Base-by-base conservation (phyloP, 2,329 filamentous ascomycete species). In the Colletotrichum simmondsii region DNA sequence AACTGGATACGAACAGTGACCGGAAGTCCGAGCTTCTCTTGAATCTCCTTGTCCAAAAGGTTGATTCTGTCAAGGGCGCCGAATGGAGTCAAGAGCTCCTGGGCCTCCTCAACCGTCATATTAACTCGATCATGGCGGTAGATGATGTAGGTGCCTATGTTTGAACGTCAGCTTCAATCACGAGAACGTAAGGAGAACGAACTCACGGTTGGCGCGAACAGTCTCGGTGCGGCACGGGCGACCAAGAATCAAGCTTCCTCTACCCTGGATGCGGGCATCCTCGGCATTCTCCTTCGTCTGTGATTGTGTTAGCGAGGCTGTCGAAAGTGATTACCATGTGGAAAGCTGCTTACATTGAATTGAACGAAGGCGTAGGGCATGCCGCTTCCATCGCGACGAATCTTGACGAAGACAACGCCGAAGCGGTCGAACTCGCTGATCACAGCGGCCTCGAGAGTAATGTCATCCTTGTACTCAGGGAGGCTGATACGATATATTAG, bases 291-390 rank as follows among this genome's bases (percentile, higher is more conserved):
- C 78, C 37, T 85, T 81, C 14, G 83, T 85, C 89, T 91, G 73
- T 30, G 35, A 12, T 19, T 3, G 11, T 22, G 68, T 85, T 65
- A 84, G 78, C 61, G 12, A 62, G 22, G 5, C 10, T 5, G 5
- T 19, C n/a, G 8, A 12, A 24, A 3, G n/a, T 22, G 19, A 6
- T 42, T 5, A 42, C 28, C 37, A 30, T 19, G 7, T 10, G 2
- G 22, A 52, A 46, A 61, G 32, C 14, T 30, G 81, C 87, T 83
- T 78, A 91, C 90, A 2, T 88, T 91, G 76, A 85, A 93, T 76
- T 92, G 91, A 26, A 86, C 87, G 75, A 92, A 92, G 0, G 90
- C 90, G 77, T 90, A 91, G 0, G 91, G 91, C 88, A 92, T 91
- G 19, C 64, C 57, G 52, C 88, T 84, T 16, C 80, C 80, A 75